A percentile compares a stretch with the other conserved stretches of the same genome.
phyloP scores from a whole-genome alignment of 2,329 filamentous ascomycete species.

The Immersiporthe knoxdaviesiana region DNA sequence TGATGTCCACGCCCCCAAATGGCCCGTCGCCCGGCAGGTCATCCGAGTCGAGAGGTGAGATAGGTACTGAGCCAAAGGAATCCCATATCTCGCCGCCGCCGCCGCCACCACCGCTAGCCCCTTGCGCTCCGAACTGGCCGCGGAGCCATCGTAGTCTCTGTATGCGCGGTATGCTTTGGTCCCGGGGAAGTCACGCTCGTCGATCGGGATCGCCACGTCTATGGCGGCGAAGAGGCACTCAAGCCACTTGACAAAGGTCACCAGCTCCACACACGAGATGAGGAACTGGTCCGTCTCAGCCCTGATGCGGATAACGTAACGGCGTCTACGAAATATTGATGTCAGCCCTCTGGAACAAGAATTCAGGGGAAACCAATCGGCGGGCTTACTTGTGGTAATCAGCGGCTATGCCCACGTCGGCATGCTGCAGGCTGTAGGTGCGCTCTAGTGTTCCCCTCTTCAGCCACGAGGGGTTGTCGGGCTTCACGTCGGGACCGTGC shows the following conservation, averaged over 20 bases:
- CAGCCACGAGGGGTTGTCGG: slow-evolving; percentile 55
- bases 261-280: slow-evolving; percentile 66
- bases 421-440: slow-evolving; percentile 74
- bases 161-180: slow-evolving; percentile 64
- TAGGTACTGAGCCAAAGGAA: slow-evolving; percentile 15
- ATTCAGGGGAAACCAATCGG: too few species aligned
- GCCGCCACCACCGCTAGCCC: slow-evolving; percentile 31
- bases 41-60: slow-evolving; percentile 10
- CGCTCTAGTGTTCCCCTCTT: slow-evolving; percentile 61
- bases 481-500: slow-evolving; percentile 51
- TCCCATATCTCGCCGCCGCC: slow-evolving; percentile 34
- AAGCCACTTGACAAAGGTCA: slow-evolving; percentile 70
- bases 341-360: slow-evolving; percentile 20
- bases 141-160: slow-evolving; percentile 57
- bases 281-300: slow-evolving; percentile 76
- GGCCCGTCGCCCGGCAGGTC: slow-evolving; percentile 15
- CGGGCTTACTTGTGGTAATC: slow-evolving; percentile 73
- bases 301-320: slow-evolving; percentile 71
- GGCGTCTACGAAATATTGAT: slow-evolving; percentile 48
- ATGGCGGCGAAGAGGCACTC: slow-evolving; percentile 73
- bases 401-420: slow-evolving; percentile 73
- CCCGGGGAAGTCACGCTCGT: slow-evolving; percentile 69
- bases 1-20: slow-evolving; percentile 25
- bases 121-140: slow-evolving; percentile 39
- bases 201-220: slow-evolving; percentile 70